Base-by-base conservation (phyloP, 2,329 filamentous ascomycete genomes). In the Colletotrichum destructivum region DNA sequence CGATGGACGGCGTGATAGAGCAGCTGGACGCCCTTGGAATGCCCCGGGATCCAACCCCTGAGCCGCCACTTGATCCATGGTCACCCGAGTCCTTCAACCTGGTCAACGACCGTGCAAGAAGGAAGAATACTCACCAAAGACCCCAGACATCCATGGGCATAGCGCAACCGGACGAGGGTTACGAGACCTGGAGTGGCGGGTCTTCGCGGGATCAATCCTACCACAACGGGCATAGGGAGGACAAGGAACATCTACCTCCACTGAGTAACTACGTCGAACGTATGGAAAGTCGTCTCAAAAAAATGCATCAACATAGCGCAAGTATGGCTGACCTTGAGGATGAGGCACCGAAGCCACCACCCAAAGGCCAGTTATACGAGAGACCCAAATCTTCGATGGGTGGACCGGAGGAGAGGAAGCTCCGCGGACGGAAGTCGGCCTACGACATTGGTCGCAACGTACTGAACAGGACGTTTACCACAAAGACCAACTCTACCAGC, bases 1-100 rank as follows among this genome's bases (percentile, higher is more conserved):
- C 96, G 1, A 99, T 99, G 95, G 96, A 98, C 78, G 96, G 97
- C 81, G 95, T 99, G 4, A 98, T 98, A 90, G 94, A 96, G 75
- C 97, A 96, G 67, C 83, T 99, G 54, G 92, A 97, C 78, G 95
- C 95, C 72, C 94, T 99, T 86, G 92, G 92, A 21, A 86, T 92
- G 76, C 85, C 89, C 52, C 87, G 88, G 67, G 83, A 87, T 26
- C 85, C 73, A 77, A 87, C 88, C 38, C 87, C 90, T 0, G 86
- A 90, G 52, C 84, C 88, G 0, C 84, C 89, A 0, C 82, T 91
- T 11, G 90, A 94, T 77, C 92, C 95, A 5, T 99, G 96, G 96
- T 96, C 95, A 0, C 95, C 95, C 0, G 95, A 98, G 77, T 94
- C 92, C 9, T 98, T 97, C 77, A 92, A 89, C 68, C 82, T 89